A percentile compares a stretch with the other conserved stretches of the same genome.
phyloP scores from a whole-genome alignment of 306 rosid genomes.

The Morella rubra region DNA sequence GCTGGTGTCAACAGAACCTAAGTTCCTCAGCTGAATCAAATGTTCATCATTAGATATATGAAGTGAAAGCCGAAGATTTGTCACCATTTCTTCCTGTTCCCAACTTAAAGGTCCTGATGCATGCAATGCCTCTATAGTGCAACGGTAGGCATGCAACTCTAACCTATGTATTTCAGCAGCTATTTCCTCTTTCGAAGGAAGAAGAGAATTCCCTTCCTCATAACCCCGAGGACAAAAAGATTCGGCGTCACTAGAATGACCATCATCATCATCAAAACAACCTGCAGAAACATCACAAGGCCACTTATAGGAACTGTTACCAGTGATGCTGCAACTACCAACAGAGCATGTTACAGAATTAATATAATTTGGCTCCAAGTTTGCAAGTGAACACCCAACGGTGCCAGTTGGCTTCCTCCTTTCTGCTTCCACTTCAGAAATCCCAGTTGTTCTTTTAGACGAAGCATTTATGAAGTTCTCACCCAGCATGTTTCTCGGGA shows the following conservation, averaged over 20 bases:
- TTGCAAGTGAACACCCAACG: conserved; percentile 47
- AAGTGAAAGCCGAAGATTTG: conserved; percentile 92
- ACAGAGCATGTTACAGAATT: conserved; percentile 66
- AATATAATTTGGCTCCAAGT: conserved; percentile 46
- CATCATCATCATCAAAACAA: conserved; percentile 52
- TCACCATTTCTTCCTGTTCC: conserved; percentile 92
- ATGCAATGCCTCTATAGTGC: conserved; percentile 91
- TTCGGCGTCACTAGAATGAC: conserved; percentile 59
- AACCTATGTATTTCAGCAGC: conserved; percentile 81
- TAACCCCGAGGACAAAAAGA: conserved; percentile 48
- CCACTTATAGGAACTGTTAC: conserved; percentile 44
- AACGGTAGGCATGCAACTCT: conserved; percentile 95
- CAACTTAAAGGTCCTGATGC: conserved; percentile 98
- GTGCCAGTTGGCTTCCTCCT: conserved; percentile 48
- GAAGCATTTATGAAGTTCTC: conserved; percentile 45
- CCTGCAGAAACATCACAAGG: conserved; percentile 49
- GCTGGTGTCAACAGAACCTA: conserved; percentile 69
- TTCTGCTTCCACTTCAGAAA: conserved; percentile 39
- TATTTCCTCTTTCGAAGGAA: conserved; percentile 52
- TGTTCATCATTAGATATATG: conserved; percentile 96
- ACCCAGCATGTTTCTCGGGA: conserved; percentile 46
- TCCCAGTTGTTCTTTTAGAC: conserved; percentile 34
- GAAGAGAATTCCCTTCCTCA: conserved; percentile 49
- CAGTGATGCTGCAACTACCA: conserved; percentile 80
- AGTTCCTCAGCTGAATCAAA: conserved; percentile 79